These are phyloP conservation scores for Eucalyptus melliodora DNA, from an alignment of 345 rosid genomes.

Conservation along the genomic window DNA sequence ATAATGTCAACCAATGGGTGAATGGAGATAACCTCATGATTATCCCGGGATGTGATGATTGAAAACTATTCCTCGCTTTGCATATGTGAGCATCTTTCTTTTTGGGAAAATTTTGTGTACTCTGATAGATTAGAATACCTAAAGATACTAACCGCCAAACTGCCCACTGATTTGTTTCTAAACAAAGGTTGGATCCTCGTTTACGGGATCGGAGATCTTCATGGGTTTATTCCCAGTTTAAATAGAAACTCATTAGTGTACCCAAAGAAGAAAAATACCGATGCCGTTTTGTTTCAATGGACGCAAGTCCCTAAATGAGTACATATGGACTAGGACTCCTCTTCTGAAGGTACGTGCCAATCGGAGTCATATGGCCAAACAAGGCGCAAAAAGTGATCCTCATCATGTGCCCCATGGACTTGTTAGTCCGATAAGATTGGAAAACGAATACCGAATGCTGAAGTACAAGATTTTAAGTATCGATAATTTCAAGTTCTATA, in stretches of 20 bases:
- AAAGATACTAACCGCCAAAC: not conserved
- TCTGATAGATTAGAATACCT: not conserved
- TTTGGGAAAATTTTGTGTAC: not conserved
- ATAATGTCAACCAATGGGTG: not conserved
- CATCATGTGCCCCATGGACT: too few species aligned
- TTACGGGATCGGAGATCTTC: not conserved
- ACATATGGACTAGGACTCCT: not conserved
- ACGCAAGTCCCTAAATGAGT: not conserved
- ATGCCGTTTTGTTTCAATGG: not conserved
- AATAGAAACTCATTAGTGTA: not conserved
- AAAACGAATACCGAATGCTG: not conserved
- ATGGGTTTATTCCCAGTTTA: not conserved
- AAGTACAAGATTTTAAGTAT: not conserved
- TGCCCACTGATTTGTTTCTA: not conserved
- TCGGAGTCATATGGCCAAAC: not conserved
- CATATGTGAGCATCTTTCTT: not conserved
- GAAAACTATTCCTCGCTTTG: not conserved
- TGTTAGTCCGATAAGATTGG: not conserved
- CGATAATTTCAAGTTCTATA: not conserved
- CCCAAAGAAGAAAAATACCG: not conserved
- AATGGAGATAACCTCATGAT: not conserved
- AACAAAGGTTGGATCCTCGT: not conserved
- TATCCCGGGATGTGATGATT: not conserved
- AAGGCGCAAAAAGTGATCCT: not conserved
- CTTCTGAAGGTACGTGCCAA: not conserved